Evolutionary conservation across 768 basidiomycete species (phyloP).

Genomic region (Lactarius hengduanensis): DNA sequence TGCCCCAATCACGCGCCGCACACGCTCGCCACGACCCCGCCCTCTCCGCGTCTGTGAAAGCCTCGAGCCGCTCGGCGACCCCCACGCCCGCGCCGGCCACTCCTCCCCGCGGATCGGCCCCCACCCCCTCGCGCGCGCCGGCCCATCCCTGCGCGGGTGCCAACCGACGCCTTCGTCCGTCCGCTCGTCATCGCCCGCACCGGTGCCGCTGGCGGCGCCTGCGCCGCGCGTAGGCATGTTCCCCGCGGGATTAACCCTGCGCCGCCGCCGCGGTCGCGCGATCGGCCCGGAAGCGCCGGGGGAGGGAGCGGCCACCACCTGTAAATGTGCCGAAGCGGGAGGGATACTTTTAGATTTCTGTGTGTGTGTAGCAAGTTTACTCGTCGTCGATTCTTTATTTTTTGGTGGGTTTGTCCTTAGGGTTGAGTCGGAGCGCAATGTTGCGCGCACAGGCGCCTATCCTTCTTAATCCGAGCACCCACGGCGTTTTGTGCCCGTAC

Average conservation of each 20-base stretch:
- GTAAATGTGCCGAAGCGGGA: conserved; percentile 55
- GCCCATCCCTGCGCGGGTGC: conserved; percentile 13
- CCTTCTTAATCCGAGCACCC: too few species aligned
- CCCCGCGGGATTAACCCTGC: conserved; percentile 41
- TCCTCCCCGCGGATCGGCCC: conserved; percentile 1
- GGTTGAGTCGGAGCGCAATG: not conserved
- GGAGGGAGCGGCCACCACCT: conserved; percentile 46
- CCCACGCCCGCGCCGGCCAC: not conserved
- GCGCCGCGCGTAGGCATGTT: not conserved
- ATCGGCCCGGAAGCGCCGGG: conserved; percentile 59
- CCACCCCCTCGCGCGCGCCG: conserved; percentile 13
- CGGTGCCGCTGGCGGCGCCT: not conserved
- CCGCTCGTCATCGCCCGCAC: not conserved
- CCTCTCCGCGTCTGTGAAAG: not conserved
- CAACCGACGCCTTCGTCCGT: conserved; percentile 11
- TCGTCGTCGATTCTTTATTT: too few species aligned
- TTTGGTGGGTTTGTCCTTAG: not conserved
- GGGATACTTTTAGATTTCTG: conserved; percentile 53
- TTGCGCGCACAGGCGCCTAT: too few species aligned
- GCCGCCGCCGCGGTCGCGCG: conserved; percentile 63
- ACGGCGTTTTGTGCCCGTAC: too few species aligned
- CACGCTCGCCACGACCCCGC: conserved; percentile 21
- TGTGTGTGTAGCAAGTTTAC: not conserved
- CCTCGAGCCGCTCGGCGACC: conserved; percentile 17
- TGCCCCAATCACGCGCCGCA: conserved; percentile 6